A percentile compares a stretch with the other conserved stretches of the same genome.
Evolutionary conservation across 129 eudicot species (phyloP).

Genomic region (Ambrosia trifida): DNA sequence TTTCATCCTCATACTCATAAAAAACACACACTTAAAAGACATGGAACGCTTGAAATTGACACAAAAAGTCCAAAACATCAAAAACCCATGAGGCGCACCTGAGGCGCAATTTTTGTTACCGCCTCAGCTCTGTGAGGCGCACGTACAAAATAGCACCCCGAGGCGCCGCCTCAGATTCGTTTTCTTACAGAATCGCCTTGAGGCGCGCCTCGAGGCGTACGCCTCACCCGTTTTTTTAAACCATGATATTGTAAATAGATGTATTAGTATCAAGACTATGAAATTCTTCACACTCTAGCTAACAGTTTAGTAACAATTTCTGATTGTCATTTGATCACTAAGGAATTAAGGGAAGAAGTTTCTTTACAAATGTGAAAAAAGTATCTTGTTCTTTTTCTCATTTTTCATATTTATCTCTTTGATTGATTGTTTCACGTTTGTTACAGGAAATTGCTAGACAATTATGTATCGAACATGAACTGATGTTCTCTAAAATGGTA

Average conservation of each 20-base stretch:
- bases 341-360: not conserved
- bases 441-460: slow-evolving; percentile 89
- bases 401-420: not conserved
- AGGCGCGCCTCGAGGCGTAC: no score
- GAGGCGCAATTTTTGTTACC: no score
- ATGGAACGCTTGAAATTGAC: no score
- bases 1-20: no score
- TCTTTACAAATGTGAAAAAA: not conserved
- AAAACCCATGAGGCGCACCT: no score
- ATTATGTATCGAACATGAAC: slow-evolving; percentile 75
- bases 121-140: no score
- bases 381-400: not conserved
- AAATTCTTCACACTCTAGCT: not conserved
- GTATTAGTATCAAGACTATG: not conserved
- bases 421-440: slow-evolving; percentile 10
- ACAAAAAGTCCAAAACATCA: no score
- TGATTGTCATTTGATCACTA: not conserved
- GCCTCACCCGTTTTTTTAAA: no score
- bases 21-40: no score
- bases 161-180: no score
- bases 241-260: not conserved
- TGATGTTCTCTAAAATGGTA: slow-evolving; percentile 90
- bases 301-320: not conserved
- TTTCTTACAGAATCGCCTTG: no score
- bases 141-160: no score